Percentiles rank a stretch among this genome's conserved stretches.
Conservation (phyloP, 148 eudicot genomes). For the Silene conica region DNA sequence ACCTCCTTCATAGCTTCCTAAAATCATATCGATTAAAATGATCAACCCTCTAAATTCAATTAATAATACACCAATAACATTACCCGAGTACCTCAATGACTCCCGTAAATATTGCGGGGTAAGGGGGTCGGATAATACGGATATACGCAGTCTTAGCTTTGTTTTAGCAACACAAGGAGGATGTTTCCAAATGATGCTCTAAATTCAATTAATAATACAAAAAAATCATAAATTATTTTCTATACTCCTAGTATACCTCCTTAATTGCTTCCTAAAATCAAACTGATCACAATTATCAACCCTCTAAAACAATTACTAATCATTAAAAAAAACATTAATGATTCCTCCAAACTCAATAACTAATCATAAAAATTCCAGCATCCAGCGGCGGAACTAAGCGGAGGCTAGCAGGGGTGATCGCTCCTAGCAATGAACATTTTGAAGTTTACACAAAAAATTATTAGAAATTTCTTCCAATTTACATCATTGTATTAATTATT, state of each 20-base stretch:
- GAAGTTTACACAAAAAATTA: too few species aligned
- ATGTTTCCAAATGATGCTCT: too few species aligned
- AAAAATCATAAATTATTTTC: neutral
- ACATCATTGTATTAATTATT: too few species aligned
- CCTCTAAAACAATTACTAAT: neutral
- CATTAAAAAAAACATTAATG: neutral
- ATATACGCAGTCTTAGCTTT: too few species aligned
- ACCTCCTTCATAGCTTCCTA: slow-evolving; percentile 78
- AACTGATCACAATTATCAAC: too few species aligned
- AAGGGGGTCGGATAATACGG: too few species aligned
- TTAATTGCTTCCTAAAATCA: neutral
- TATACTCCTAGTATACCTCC: neutral
- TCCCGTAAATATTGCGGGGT: too few species aligned
- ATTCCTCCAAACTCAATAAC: neutral
- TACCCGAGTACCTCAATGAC: neutral
- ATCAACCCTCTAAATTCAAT: neutral
- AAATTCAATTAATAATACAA: neutral
- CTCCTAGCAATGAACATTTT: too few species aligned
- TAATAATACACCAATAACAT: neutral
- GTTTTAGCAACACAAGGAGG: too few species aligned
- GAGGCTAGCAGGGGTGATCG: too few species aligned
- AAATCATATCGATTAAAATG: slow-evolving; percentile 9
- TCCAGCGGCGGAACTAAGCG: too few species aligned
- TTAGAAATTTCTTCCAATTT: too few species aligned
- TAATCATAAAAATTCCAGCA: neutral